These are phyloP conservation scores for Seiridium cupressi DNA, from an alignment of 2,329 filamentous ascomycete genomes.

Conservation along the genomic window DNA sequence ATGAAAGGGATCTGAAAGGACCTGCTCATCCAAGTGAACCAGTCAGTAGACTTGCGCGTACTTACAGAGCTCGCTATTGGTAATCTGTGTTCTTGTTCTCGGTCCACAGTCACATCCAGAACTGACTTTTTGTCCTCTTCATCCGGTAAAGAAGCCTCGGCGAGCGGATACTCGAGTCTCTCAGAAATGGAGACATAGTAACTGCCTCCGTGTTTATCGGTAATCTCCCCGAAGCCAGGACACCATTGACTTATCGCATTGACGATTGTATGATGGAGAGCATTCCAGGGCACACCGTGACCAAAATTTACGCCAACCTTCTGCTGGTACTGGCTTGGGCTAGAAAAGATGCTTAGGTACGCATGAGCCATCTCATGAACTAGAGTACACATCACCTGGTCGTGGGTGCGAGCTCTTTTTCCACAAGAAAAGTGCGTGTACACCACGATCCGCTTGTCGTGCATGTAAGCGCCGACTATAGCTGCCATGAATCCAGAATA, in stretches of 20 bases:
- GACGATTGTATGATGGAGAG: neutral
- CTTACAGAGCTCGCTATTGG: no score
- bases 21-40: no score
- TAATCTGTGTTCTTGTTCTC: neutral
- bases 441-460: neutral
- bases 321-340: neutral
- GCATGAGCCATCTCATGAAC: neutral
- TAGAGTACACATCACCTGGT: neutral
- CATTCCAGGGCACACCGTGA: neutral
- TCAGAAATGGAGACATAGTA: neutral
- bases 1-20: no score
- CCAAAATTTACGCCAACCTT: neutral
- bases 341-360: neutral
- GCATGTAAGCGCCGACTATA: neutral
- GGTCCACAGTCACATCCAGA: no score
- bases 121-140: neutral
- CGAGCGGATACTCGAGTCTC: neutral
- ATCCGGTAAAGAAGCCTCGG: neutral
- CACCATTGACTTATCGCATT: neutral
- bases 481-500: neutral
- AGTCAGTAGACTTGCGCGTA: no score
- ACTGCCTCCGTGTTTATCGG: neutral
- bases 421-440: neutral
- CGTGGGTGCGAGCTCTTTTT: neutral
- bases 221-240: neutral